A percentile compares a stretch with the other conserved stretches of the same genome.
Evolutionary conservation across 768 basidiomycete genomes (phyloP).

Genomic region (Suillus occidentalis): DNA sequence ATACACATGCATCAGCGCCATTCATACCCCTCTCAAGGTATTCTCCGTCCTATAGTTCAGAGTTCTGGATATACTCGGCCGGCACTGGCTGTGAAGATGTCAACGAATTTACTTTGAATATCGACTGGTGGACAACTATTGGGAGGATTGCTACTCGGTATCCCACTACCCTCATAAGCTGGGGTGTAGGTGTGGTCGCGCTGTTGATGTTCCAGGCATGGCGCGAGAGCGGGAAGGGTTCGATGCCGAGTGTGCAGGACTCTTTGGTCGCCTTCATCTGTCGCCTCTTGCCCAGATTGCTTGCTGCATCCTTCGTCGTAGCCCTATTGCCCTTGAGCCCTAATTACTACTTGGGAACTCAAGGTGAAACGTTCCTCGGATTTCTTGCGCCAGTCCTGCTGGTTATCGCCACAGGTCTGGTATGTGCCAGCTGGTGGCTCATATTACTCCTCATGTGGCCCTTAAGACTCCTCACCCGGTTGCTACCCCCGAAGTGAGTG

Average conservation of each 20-base stretch:
- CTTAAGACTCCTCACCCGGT: constrained; percentile 22
- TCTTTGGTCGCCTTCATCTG: constrained; percentile 48
- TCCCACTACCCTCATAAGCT: constrained; percentile 66
- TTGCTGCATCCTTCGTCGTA: constrained; percentile 43
- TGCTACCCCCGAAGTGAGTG: constrained; percentile 19
- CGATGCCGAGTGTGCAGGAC: constrained; percentile 45
- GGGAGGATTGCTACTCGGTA: constrained; percentile 76
- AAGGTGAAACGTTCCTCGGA: constrained; percentile 46
- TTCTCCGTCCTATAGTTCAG: constrained; percentile 38
- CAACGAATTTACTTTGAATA: constrained; percentile 43
- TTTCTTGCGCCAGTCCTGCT: constrained; percentile 43
- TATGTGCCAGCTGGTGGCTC: constrained; percentile 58
- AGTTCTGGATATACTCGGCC: constrained; percentile 60
- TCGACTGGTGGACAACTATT: constrained; percentile 73
- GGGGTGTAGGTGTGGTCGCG: constrained; percentile 71
- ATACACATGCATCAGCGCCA: constrained; percentile 69
- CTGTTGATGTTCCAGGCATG: constrained; percentile 57
- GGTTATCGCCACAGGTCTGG: constrained; percentile 62
- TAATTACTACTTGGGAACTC: constrained; percentile 59
- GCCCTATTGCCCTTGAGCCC: constrained; percentile 59
- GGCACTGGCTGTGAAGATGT: constrained; percentile 46
- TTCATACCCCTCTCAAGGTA: constrained; percentile 42
- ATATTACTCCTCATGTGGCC: constrained; percentile 50
- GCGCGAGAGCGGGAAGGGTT: constrained; percentile 30
- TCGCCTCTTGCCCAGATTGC: constrained; percentile 40